phyloP scores from a whole-genome alignment of 805 yeast genomes.

The Hyphopichia homilentoma region DNA sequence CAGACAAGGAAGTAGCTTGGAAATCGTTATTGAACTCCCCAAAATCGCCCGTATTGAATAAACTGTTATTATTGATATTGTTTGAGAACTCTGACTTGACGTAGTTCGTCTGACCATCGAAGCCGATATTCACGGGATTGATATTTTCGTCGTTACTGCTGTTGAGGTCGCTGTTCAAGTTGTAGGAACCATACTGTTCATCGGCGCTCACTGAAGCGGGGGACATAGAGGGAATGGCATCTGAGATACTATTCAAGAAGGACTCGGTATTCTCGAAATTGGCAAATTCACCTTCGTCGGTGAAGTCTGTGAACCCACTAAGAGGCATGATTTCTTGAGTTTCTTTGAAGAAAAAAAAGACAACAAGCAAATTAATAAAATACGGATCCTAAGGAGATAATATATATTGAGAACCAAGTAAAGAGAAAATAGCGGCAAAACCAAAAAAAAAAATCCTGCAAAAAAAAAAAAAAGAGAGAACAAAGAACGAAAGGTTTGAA shows the following conservation, averaged over 20 bases:
- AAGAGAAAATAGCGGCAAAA: too few species aligned
- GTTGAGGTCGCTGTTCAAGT: neutral
- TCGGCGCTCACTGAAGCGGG: conserved; percentile 17
- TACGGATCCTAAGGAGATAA: too few species aligned
- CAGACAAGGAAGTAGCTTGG: conserved; percentile 11
- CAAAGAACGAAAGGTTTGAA: too few species aligned
- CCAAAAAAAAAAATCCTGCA: too few species aligned
- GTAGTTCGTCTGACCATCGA: neutral
- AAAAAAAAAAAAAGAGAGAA: too few species aligned
- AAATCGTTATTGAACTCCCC: too few species aligned
- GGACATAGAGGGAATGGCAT: conserved; percentile 16
- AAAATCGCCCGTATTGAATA: conserved; percentile 1
- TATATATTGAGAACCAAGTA: too few species aligned
- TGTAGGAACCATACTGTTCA: conserved; percentile 6
- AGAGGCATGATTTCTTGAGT: too few species aligned
- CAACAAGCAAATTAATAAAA: too few species aligned
- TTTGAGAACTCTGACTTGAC: neutral
- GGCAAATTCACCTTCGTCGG: too few species aligned
- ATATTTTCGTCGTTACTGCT: conserved; percentile 4
- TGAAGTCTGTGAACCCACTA: too few species aligned
- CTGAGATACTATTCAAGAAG: conserved; percentile 26
- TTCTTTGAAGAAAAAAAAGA: too few species aligned
- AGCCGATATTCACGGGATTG: conserved; percentile 6
- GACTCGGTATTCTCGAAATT: conserved; percentile 28
- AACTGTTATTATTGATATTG: conserved; percentile 4